Evolutionary conservation across 768 basidiomycete genomes (phyloP).

Genomic region (Kwoniella sp.): DNA sequence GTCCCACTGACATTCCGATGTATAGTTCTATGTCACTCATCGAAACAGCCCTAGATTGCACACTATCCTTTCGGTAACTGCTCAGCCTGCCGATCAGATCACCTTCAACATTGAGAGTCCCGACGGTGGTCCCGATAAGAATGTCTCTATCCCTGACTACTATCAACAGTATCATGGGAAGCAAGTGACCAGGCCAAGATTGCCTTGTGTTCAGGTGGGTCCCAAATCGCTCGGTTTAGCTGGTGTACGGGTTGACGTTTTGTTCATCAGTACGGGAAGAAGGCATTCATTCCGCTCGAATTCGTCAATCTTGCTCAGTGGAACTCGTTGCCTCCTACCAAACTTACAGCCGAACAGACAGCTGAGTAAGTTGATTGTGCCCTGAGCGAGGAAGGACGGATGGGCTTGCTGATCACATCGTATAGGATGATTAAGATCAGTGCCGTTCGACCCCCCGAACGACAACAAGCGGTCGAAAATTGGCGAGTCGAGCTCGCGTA

Average conservation of each 20-base stretch:
- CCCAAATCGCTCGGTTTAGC: neutral
- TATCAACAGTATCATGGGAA: conserved; percentile 37
- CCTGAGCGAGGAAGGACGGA: too few relatives aligned
- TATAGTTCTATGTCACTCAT: conserved; percentile 50
- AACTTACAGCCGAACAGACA: conserved; percentile 48
- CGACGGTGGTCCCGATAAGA: conserved; percentile 39
- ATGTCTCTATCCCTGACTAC: conserved; percentile 42
- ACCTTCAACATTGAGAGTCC: conserved; percentile 43
- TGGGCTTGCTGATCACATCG: too few relatives aligned
- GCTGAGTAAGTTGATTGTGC: conserved; percentile 35
- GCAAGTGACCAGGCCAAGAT: conserved; percentile 42
- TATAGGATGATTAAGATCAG: conserved; percentile 51
- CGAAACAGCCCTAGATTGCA: conserved; percentile 37
- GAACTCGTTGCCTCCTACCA: conserved; percentile 51
- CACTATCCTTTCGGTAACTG: conserved; percentile 46
- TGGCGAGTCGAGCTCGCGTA: conserved; percentile 50
- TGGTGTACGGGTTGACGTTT: neutral
- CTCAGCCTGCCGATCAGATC: conserved; percentile 40
- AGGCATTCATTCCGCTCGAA: conserved; percentile 53
- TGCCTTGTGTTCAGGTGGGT: conserved; percentile 52
- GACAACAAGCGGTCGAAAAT: conserved; percentile 24
- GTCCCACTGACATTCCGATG: conserved; percentile 1
- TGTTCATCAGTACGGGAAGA: conserved; percentile 45
- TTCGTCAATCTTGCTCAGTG: conserved; percentile 49
- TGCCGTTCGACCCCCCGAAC: conserved; percentile 32